phyloP scores from a whole-genome alignment of 768 basidiomycete species.

The Cystobasidium ongulense region DNA sequence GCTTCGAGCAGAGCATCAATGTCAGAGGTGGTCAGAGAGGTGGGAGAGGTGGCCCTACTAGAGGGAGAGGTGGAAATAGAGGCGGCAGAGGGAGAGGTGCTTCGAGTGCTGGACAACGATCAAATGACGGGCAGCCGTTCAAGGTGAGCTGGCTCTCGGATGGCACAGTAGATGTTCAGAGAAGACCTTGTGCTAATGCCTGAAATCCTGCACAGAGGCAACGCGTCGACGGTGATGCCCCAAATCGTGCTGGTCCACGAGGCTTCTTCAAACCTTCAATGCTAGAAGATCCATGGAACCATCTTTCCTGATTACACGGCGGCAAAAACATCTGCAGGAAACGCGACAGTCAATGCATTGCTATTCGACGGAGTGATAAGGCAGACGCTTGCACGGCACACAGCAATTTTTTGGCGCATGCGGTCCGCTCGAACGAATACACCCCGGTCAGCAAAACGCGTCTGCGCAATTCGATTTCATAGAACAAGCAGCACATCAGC shows the following conservation, averaged over 20 bases:
- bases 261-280: constrained; percentile 26
- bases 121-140: background rate
- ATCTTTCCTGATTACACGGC: constrained; percentile 11
- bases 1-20: background rate
- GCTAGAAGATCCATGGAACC: constrained; percentile 22
- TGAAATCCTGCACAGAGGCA: background rate
- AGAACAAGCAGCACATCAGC: too few species aligned
- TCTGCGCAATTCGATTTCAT: too few species aligned
- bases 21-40: background rate
- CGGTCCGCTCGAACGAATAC: too few species aligned
- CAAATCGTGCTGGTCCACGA: background rate
- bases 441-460: too few species aligned
- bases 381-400: too few species aligned
- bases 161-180: background rate
- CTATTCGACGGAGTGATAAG: too few species aligned
- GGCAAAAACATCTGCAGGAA: too few species aligned
- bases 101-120: background rate
- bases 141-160: background rate
- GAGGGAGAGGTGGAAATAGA: constrained; percentile 14
- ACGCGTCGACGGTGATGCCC: background rate
- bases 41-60: background rate
- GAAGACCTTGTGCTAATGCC: background rate
- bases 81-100: background rate
- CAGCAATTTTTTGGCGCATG: too few species aligned
- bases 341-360: too few species aligned